Conservation (phyloP, 1,284 basidiomycete species). For the Microbotryum intermedium region DNA sequence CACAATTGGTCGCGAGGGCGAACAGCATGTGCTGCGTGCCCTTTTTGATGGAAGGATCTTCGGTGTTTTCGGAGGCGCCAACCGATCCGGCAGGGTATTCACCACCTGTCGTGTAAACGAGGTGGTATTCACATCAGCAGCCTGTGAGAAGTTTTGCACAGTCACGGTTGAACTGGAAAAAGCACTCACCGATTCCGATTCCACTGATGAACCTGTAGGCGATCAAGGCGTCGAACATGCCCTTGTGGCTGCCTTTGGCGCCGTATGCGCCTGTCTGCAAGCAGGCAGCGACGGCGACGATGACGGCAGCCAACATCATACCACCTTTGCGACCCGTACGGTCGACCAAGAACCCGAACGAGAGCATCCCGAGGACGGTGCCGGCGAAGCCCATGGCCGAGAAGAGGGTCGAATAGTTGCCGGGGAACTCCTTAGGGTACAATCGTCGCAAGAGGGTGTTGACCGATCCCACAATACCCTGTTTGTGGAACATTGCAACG, state of each 20-base stretch:
- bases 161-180: too few relatives aligned
- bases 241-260: constrained; percentile 58
- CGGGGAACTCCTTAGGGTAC: constrained; percentile 13
- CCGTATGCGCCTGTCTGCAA: constrained; percentile 62
- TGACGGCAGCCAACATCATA: constrained; percentile 51
- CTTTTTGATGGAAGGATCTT: constrained; percentile 63
- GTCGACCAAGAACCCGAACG: constrained; percentile 62
- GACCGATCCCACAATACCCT: constrained; percentile 8
- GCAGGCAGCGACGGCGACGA: constrained; percentile 30
- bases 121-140: not conserved
- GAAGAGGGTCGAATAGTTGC: constrained; percentile 16
- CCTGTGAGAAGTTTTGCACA: not conserved
- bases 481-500: too few relatives aligned
- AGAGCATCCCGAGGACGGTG: constrained; percentile 56
- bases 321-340: constrained; percentile 79
- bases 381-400: constrained; percentile 63
- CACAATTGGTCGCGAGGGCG: constrained; percentile 66
- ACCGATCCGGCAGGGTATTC: constrained; percentile 88
- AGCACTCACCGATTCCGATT: constrained; percentile 47
- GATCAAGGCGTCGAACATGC: constrained; percentile 65
- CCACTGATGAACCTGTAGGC: constrained; percentile 78
- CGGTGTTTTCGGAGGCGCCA: constrained; percentile 83
- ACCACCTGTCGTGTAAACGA: constrained; percentile 51
- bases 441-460: constrained; percentile 15
- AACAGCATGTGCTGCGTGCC: constrained; percentile 77